Base-by-base conservation (phyloP, 495 filamentous ascomycete genomes). In the Aspergillus haitiensis region DNA sequence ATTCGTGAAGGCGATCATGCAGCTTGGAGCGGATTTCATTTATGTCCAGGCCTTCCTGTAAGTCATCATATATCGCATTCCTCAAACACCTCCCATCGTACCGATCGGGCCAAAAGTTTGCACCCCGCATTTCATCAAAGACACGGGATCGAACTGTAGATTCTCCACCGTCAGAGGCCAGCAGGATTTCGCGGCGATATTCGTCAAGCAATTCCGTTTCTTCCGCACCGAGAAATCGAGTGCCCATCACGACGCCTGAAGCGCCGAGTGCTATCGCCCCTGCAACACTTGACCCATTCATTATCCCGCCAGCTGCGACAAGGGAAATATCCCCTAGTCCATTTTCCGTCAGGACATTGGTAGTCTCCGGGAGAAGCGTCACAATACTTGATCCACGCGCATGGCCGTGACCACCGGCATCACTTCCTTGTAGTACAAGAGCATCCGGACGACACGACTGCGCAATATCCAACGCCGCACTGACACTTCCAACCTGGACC, bases 401-500 rank as follows among this genome's bases (percentile, higher is more conserved):
- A 32, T 83, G 76, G 15, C 89, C 87, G 69, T 93, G 90, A 0
- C 89, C 90, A 7, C 90, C 89, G 0, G 89, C 86, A 66, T 93
- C 89, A 8, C 71, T 64, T 3, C 89, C 88, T 66, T 92, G 88
- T 12, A 88, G 74, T 7, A 91, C 86, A 0, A 92, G 61, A 7
- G 86, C 86, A 63, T 90, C 86, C 1, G 86, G 85, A 8, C 49
- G 42, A 21, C 71, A 67, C 8, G 52, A 56, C 16, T 63, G 63
- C 7, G 67, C 74, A 1, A 76, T 75, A 13, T 75, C 73, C 0
- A 83, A 13, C 1, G 86, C 84, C 58, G 84, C 84, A 0, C 54
- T 53, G 5, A 90, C 78, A 11, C 81, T 84, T 9, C 87, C 83
- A 49, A 90, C 68, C 65, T 91, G 88, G 10, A 90, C 70, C 84